Evolutionary conservation across 164 flowering plant species (phyloP).

Genomic region (Magnolia kwangsiensis): DNA sequence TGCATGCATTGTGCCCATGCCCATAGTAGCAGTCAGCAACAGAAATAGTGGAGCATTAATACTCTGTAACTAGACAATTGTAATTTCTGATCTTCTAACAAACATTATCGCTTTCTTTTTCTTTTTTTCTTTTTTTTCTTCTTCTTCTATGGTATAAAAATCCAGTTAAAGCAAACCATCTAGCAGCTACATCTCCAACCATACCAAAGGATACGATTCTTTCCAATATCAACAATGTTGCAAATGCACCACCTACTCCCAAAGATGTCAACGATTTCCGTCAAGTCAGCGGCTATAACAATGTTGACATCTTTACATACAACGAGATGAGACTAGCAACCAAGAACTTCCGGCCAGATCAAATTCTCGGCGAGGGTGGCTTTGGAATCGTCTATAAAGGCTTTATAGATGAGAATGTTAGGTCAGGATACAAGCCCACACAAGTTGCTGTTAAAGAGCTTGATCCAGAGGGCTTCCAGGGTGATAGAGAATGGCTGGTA

Average conservation of each 20-base stretch:
- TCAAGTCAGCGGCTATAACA: constrained; percentile 46
- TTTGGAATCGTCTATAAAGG: constrained; percentile 94
- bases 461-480: constrained; percentile 79
- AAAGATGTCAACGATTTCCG: constrained; percentile 72
- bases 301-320: constrained; percentile 78
- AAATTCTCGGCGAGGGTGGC: constrained; percentile 93
- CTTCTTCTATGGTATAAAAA: no score
- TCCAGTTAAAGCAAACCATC: not conserved
- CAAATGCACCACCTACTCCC: constrained; percentile 28
- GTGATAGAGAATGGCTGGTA: constrained; percentile 99
- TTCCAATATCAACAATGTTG: constrained; percentile 9
- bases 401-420: constrained; percentile 62
- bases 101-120: no score
- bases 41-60: no score
- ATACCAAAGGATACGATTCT: no score
- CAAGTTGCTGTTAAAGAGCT: constrained; percentile 88
- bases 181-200: not conserved
- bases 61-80: no score
- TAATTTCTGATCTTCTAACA: no score
- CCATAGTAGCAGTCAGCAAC: no score
- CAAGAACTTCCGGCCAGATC: constrained; percentile 75
- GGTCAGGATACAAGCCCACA: constrained; percentile 55
- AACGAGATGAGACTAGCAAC: constrained; percentile 81
- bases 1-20: no score
- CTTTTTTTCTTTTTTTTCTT: no score